Evolutionary conservation across 495 filamentous ascomycete species (phyloP).

Genomic region (Aspergillus incahuasiensis): DNA sequence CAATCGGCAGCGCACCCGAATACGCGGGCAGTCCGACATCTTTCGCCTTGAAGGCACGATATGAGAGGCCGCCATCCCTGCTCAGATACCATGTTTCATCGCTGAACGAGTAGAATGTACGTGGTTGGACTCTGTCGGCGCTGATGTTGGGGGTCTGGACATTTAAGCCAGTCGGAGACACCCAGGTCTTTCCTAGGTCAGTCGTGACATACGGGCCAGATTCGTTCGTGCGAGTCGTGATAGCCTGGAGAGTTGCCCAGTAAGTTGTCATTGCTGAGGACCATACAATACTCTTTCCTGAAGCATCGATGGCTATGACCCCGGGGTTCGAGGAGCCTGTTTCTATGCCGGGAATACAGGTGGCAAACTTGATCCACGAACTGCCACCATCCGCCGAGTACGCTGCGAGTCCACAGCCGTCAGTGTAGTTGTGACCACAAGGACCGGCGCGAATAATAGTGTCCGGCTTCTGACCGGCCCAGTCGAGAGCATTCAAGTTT

Average conservation of each 20-base stretch:
- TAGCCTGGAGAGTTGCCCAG: slow-evolving; percentile 32
- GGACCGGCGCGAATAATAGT: slow-evolving; percentile 55
- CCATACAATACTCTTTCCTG: slow-evolving; percentile 16
- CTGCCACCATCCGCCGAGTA: slow-evolving; percentile 39
- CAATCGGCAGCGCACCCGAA: slow-evolving; percentile 13
- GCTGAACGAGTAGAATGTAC: slow-evolving; percentile 16
- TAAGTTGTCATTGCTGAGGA: slow-evolving; percentile 44
- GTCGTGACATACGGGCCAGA: slow-evolving; percentile 18
- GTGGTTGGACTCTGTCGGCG: slow-evolving; percentile 15
- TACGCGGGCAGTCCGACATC: slow-evolving; percentile 12
- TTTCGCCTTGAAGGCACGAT: slow-evolving; percentile 7
- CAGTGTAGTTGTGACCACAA: slow-evolving; percentile 32
- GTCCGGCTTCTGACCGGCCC: slow-evolving; percentile 49
- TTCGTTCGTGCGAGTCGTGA: slow-evolving; percentile 16
- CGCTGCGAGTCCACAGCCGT: slow-evolving; percentile 47
- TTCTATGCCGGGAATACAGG: slow-evolving; percentile 13
- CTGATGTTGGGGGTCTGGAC: slow-evolving; percentile 14
- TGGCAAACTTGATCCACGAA: slow-evolving; percentile 12
- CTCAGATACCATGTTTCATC: slow-evolving; percentile 13
- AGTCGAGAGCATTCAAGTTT: slow-evolving; percentile 49
- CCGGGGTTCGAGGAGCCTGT: slow-evolving; percentile 12
- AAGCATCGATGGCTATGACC: slow-evolving; percentile 16
- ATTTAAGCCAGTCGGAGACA: slow-evolving; percentile 11
- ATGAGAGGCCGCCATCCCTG: slow-evolving; percentile 13
- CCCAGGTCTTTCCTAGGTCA: slow-evolving; percentile 15